A percentile compares a stretch with the other conserved stretches of the same genome.
Evolutionary conservation across 768 basidiomycete genomes (phyloP).

Genomic region (Harrya chromipes): DNA sequence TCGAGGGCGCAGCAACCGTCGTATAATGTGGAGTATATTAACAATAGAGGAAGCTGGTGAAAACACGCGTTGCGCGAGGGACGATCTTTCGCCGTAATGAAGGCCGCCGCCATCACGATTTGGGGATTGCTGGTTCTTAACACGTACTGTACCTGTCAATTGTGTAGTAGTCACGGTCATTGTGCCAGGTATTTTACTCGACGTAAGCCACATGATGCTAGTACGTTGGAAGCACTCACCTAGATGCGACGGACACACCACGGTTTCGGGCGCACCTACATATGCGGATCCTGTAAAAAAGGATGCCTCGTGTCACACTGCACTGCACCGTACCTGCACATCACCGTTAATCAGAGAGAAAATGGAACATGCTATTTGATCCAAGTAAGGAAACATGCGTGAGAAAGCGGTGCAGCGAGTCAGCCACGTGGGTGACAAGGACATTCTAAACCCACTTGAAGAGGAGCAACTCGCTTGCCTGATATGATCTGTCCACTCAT

Average conservation of each 20-base stretch:
- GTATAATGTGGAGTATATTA: not conserved
- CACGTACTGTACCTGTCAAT: constrained; percentile 10
- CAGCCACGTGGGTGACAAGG: not conserved
- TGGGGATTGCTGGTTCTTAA: constrained; percentile 9
- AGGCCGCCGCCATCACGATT: not conserved
- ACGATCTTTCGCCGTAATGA: constrained; percentile 17
- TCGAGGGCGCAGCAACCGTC: constrained; percentile 1
- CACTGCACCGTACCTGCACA: not conserved
- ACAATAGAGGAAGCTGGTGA: constrained; percentile 7
- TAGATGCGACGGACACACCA: no score
- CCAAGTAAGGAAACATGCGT: no score
- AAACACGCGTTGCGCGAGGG: not conserved
- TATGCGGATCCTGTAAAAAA: not conserved
- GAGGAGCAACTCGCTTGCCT: constrained; percentile 2
- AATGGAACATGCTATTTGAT: no score
- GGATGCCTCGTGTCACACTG: constrained; percentile 3
- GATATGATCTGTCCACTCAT: not conserved
- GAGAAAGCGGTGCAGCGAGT: no score
- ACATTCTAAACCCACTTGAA: not conserved
- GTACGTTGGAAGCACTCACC: not conserved
- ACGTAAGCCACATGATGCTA: no score
- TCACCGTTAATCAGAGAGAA: no score
- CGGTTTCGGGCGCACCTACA: not conserved
- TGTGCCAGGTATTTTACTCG: not conserved
- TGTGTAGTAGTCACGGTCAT: not conserved